Conservation (phyloP, 75 land plant genomes). For the Cupressus sempervirens region DNA sequence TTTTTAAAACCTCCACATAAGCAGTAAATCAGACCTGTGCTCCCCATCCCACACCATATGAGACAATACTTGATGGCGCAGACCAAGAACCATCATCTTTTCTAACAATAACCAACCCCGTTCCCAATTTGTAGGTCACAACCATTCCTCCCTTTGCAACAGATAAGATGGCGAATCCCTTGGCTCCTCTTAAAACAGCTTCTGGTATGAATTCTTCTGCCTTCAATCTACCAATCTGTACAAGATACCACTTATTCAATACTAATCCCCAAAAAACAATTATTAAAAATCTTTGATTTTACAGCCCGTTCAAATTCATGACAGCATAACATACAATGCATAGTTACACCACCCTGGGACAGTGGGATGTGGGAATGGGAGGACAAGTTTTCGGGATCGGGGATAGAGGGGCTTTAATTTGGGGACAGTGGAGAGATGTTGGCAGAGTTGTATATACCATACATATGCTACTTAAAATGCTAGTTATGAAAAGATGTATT, state of each 20-base stretch:
- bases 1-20: neutral
- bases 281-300: neutral
- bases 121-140: constrained; percentile 71
- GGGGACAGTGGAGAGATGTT: no score
- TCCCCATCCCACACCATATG: constrained; percentile 85
- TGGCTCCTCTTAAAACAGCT: constrained; percentile 63
- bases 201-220: constrained; percentile 66
- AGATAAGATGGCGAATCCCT: constrained; percentile 74
- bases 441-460: no score
- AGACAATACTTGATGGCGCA: constrained; percentile 72
- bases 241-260: neutral
- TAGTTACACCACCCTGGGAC: no score
- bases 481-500: no score
- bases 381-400: no score
- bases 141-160: constrained; percentile 70
- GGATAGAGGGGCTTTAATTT: no score
- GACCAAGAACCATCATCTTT: constrained; percentile 82
- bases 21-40: constrained; percentile 47
- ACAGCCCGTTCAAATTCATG: neutral
- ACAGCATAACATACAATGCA: no score
- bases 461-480: no score
- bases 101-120: constrained; percentile 75
- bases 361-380: no score
- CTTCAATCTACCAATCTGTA: constrained; percentile 37
- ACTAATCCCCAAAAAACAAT: neutral